phyloP scores from a whole-genome alignment of 1,284 basidiomycete genomes.

The Leccinum subrobustum region DNA sequence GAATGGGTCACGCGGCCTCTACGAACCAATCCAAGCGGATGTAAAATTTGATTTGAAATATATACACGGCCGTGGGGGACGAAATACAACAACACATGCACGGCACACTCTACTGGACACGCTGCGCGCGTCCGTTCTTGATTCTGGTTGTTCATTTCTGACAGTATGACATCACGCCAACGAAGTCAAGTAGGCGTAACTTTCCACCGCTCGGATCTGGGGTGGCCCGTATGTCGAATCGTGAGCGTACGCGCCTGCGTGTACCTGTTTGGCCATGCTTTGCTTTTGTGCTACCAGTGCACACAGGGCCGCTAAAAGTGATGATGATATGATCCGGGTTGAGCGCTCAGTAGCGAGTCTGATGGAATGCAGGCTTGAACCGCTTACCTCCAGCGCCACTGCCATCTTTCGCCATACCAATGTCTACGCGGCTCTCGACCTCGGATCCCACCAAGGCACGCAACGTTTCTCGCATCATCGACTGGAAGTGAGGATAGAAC shows the following conservation, averaged over 20 bases:
- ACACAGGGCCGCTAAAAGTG: slow-evolving; percentile 64
- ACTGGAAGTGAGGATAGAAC: slow-evolving; percentile 86
- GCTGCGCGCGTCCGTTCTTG: background rate
- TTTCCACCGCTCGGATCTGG: slow-evolving; percentile 16
- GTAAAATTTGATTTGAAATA: slow-evolving; percentile 1
- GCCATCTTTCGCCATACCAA: slow-evolving; percentile 95
- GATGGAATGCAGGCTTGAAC: background rate
- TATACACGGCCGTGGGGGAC: slow-evolving; percentile 7
- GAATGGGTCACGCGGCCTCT: background rate
- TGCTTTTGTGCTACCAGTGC: slow-evolving; percentile 47
- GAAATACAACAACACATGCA: slow-evolving; percentile 12
- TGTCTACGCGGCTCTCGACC: slow-evolving; percentile 75
- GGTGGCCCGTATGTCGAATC: slow-evolving; percentile 4
- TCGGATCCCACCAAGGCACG: slow-evolving; percentile 76
- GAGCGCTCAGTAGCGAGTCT: background rate
- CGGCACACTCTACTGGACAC: background rate
- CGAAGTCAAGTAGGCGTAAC: slow-evolving; percentile 19
- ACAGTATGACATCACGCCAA: slow-evolving; percentile 18
- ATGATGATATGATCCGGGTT: slow-evolving; percentile 6
- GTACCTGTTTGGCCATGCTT: slow-evolving; percentile 12
- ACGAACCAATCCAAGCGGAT: slow-evolving; percentile 4
- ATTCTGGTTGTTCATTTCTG: background rate
- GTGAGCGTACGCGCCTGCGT: slow-evolving; percentile 6
- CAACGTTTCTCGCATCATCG: slow-evolving; percentile 72
- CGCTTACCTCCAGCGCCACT: slow-evolving; percentile 92